Percentiles rank a stretch among this genome's conserved stretches.
These are phyloP conservation scores for Phaeosphaeriaceae sp. DNA, from an alignment of 2,329 filamentous ascomycete species.

Conservation along the genomic window DNA sequence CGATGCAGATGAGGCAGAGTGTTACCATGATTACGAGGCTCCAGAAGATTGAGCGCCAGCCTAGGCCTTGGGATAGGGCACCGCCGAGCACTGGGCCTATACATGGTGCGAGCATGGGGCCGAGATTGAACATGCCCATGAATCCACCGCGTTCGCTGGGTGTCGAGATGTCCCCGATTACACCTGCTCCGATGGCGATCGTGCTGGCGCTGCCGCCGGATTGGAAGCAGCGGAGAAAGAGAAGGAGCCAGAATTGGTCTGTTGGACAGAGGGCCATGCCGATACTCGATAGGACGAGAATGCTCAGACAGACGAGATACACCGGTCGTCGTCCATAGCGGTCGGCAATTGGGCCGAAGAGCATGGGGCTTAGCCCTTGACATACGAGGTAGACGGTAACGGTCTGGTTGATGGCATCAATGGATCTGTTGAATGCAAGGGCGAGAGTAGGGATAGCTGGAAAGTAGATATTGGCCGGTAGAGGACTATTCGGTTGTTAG, in stretches of 20 bases:
- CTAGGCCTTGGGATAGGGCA: conserved; percentile 40
- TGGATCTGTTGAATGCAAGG: conserved; percentile 49
- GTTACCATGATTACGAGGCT: conserved; percentile 50
- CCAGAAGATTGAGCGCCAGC: conserved; percentile 49
- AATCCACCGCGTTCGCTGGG: conserved; percentile 74
- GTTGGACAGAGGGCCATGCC: conserved; percentile 45
- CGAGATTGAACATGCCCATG: conserved; percentile 68
- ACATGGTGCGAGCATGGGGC: conserved; percentile 48
- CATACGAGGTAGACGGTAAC: conserved; percentile 57
- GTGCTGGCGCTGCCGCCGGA: conserved; percentile 50
- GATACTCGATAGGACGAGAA: conserved; percentile 42
- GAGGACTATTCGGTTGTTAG: conserved; percentile 29
- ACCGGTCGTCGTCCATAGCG: conserved; percentile 58
- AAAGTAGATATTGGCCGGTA: conserved; percentile 52
- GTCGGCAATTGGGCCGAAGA: conserved; percentile 60
- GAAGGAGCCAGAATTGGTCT: conserved; percentile 38
- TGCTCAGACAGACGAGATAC: conserved; percentile 52
- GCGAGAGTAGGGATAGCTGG: conserved; percentile 44
- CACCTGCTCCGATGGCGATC: conserved; percentile 68
- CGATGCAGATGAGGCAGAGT: conserved; percentile 40
- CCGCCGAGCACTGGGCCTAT: conserved; percentile 45
- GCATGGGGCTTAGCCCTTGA: conserved; percentile 61
- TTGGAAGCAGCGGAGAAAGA: conserved; percentile 46
- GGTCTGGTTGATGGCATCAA: conserved; percentile 56
- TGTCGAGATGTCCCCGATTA: conserved; percentile 74